These are phyloP conservation scores for Cercospora zeina DNA, from an alignment of 2,329 filamentous ascomycete species.

Conservation along the genomic window DNA sequence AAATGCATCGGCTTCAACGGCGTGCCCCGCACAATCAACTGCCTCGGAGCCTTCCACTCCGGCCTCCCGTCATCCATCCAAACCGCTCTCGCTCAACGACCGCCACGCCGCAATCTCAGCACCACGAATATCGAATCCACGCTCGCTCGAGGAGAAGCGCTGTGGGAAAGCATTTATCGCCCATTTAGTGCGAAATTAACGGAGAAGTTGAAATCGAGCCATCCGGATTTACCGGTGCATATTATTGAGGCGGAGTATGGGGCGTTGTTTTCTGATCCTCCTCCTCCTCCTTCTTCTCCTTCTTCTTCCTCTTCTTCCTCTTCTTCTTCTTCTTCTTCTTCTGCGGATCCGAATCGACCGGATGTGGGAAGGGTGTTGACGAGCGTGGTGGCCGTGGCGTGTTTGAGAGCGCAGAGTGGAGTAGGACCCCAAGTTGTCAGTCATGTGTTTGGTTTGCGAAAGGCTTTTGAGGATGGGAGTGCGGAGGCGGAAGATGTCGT, in stretches of 20 bases:
- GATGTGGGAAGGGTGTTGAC: slow-evolving; percentile 70
- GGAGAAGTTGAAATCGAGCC: slow-evolving; percentile 68
- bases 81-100: slow-evolving; percentile 47
- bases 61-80: slow-evolving; percentile 60
- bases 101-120: slow-evolving; percentile 44
- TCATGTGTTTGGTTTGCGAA: slow-evolving; percentile 77
- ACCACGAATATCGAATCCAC: slow-evolving; percentile 52
- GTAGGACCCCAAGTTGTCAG: slow-evolving; percentile 80
- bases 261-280: slow-evolving; percentile 69
- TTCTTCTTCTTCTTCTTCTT: too few species aligned
- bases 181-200: slow-evolving; percentile 73
- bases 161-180: slow-evolving; percentile 77
- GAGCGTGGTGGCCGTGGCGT: slow-evolving; percentile 70
- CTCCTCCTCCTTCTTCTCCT: slow-evolving; percentile 33
- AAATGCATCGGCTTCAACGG: slow-evolving; percentile 81
- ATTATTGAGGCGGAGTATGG: slow-evolving; percentile 76
- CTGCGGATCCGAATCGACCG: slow-evolving; percentile 35
- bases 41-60: slow-evolving; percentile 68
- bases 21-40: slow-evolving; percentile 82
- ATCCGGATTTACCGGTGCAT: slow-evolving; percentile 79
- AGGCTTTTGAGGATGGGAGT: slow-evolving; percentile 69
- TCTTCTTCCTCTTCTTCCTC: too few species aligned
- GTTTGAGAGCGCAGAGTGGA: slow-evolving; percentile 74
- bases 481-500: slow-evolving; percentile 56
- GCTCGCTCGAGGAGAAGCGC: slow-evolving; percentile 58